Evolutionary conservation across 148 eudicot genomes (phyloP).

Genomic region (Vaccinium vitisidaea): DNA sequence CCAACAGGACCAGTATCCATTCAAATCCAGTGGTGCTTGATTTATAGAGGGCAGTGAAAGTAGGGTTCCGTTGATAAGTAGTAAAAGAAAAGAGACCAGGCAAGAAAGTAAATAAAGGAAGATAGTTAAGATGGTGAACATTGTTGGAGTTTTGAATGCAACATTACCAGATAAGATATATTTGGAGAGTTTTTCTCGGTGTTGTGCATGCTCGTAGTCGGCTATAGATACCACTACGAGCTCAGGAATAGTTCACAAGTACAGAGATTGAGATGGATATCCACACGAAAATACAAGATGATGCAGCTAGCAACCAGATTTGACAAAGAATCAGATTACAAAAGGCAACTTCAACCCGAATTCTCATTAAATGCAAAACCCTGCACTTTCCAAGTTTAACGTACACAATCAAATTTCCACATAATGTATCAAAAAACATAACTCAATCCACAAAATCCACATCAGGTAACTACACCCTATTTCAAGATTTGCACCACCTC

Average conservation of each 20-base stretch:
- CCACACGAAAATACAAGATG: not conserved
- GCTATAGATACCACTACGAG: not conserved
- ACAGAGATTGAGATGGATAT: not conserved
- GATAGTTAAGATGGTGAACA: not conserved
- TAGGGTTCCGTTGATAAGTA: not conserved
- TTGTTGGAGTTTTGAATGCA: not conserved
- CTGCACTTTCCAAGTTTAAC: slow-evolving; percentile 2
- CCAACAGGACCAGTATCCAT: not conserved
- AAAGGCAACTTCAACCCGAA: not conserved
- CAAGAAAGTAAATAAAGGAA: not conserved
- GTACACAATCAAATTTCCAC: not conserved
- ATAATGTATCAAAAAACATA: not conserved
- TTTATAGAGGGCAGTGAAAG: not conserved
- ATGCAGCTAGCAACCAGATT: not conserved
- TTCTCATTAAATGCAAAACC: not conserved
- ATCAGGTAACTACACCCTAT: not conserved
- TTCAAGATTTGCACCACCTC: slow-evolving; percentile 1
- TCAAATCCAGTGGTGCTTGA: not conserved
- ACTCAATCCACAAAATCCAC: not conserved
- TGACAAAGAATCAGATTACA: not conserved
- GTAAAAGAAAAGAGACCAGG: not conserved
- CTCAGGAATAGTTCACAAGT: not conserved
- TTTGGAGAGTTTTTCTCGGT: not conserved
- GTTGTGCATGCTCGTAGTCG: not conserved
- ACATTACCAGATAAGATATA: not conserved